Base-by-base conservation (phyloP, 371 early-diverging fungal genomes). In the Apophysomyces variabilis region DNA sequence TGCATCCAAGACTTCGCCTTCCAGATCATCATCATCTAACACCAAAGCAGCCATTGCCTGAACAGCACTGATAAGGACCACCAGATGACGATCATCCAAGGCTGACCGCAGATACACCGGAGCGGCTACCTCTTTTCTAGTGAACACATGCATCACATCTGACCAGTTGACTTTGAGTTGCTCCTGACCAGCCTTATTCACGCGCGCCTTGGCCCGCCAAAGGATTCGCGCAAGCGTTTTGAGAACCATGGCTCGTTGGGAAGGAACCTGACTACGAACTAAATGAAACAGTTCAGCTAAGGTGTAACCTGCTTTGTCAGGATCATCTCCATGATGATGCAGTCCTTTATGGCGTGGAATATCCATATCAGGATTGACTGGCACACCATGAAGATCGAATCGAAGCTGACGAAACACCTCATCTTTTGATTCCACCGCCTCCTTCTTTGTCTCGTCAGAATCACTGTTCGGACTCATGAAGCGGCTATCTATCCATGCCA, bases 271-370 rank as follows among this genome's bases (percentile, higher is more conserved):
- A 67, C 95, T 95, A 62, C 93, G 89, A 35, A 87, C 82, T 38
- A 96, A 79, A 68, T 92, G 87, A 39, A 93, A 77, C 6, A 96
- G 69, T 74, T 96, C 97, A 0, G 89, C 85, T 1, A 96, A 70
- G 0, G 96, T 93, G 75, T 96, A 96, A 5, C 96, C 96, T 11
- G 97, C 89, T 62, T 85, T 82, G 2, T 88, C 88, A 4, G 96
- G 93, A 35, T 92, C 87, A 21, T 90, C 89, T 5, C 95, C 95
- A 68, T 96, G 97, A 70, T 96, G 96, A 77, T 95, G 94, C 5
- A 96, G 78, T 3, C 93, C 96, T 1, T 76, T 69, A 64, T 89
- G 82, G 0, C 78, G 69, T 3, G 94, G 90, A 2, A 90, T 71
- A 1, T 89, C 83, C 0, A 64, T 66, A 1, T 76, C 76, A 11